Conservation (phyloP, 306 rosid species). For the Cotoneaster glaucophyllus region DNA sequence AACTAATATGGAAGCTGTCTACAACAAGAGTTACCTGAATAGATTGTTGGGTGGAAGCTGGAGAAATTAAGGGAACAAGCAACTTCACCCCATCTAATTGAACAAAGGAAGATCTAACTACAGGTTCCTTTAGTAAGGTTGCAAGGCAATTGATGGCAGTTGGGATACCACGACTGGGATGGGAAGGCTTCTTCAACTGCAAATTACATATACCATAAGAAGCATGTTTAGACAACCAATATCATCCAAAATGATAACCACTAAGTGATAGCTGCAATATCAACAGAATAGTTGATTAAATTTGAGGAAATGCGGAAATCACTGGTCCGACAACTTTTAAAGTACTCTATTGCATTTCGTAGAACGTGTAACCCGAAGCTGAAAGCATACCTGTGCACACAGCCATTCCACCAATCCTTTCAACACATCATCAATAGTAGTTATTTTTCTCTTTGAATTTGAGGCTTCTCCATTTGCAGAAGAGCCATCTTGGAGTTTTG, state of each 20-base stretch:
- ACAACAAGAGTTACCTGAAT: slow-evolving; percentile 60
- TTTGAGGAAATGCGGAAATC: background rate
- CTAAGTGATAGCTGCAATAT: background rate
- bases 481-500: slow-evolving; percentile 48
- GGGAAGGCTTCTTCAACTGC: slow-evolving; percentile 89
- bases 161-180: slow-evolving; percentile 74
- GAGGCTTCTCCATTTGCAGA: slow-evolving; percentile 66
- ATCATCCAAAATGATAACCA: background rate
- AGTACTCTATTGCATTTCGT: background rate
- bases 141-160: slow-evolving; percentile 80
- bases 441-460: slow-evolving; percentile 51
- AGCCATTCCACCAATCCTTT: slow-evolving; percentile 94
- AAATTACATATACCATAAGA: slow-evolving; percentile 15
- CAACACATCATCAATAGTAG: slow-evolving; percentile 78
- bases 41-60: slow-evolving; percentile 96
- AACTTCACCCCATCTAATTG: slow-evolving; percentile 86
- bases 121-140: slow-evolving; percentile 81
- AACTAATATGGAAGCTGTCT: background rate
- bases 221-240: background rate
- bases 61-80: slow-evolving; percentile 84
- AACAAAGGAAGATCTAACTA: slow-evolving; percentile 83
- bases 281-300: background rate
- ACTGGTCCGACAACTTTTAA: background rate
- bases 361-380: background rate
- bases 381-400: slow-evolving; percentile 76